phyloP scores from a whole-genome alignment of 2,329 filamentous ascomycete species.

The Aureobasidium sp. region DNA sequence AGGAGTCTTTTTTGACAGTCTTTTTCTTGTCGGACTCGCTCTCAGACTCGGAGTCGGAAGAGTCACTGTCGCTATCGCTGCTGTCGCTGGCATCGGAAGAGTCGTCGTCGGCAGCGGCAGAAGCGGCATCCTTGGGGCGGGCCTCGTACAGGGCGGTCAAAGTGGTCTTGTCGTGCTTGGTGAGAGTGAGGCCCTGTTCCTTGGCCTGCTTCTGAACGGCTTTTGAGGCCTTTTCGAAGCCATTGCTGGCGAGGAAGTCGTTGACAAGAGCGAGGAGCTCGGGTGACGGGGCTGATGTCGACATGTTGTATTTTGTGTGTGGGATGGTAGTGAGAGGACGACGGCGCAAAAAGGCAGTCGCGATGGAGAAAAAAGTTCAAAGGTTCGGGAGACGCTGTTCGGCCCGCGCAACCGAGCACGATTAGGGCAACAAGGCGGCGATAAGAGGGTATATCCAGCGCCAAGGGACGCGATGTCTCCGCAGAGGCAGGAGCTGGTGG shows the following conservation, averaged over 20 bases:
- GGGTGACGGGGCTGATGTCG: slow-evolving; percentile 2
- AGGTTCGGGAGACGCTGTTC: slow-evolving; percentile 11
- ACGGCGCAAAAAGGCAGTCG: slow-evolving; percentile 9
- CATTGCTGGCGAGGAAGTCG: slow-evolving; percentile 27
- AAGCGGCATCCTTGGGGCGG: slow-evolving; percentile 21
- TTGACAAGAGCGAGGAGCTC: slow-evolving; percentile 18
- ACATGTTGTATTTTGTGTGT: slow-evolving; percentile 2
- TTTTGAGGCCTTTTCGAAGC: slow-evolving; percentile 27
- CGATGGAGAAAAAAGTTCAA: slow-evolving; percentile 3
- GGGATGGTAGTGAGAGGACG: background rate
- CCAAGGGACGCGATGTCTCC: slow-evolving; percentile 6
- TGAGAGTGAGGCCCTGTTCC: slow-evolving; percentile 25
- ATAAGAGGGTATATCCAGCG: background rate
- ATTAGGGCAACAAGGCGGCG: background rate
- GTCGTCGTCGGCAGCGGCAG: slow-evolving; percentile 18
- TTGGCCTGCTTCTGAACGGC: slow-evolving; percentile 28
- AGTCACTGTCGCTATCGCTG: slow-evolving; percentile 15
- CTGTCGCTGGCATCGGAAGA: slow-evolving; percentile 18
- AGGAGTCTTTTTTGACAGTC: background rate
- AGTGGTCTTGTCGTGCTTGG: slow-evolving; percentile 20
- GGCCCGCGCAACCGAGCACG: slow-evolving; percentile 4
- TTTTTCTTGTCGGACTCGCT: slow-evolving; percentile 19
- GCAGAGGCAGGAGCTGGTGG: background rate
- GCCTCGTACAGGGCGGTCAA: slow-evolving; percentile 24
- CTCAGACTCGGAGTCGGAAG: slow-evolving; percentile 16